Base-by-base conservation (phyloP, 1,139 yeast genomes). In the Oligophagozyma castellii region DNA sequence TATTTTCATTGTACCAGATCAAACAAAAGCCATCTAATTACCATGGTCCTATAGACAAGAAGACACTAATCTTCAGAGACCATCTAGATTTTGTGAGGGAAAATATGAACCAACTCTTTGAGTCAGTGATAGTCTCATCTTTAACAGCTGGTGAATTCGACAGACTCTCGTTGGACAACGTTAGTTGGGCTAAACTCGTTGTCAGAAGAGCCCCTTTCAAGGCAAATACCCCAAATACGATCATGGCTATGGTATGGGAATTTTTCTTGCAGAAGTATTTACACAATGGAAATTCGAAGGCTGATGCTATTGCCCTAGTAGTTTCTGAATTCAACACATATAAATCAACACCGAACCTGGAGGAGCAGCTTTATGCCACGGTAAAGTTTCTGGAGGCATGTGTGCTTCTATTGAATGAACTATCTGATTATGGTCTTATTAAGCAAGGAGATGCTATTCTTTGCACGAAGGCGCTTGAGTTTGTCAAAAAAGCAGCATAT, bases 41-140 rank as follows among this genome's bases (percentile, higher is more conserved):
- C 46, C 69, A 70, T 34, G 89, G 89, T 0, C 86, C 89, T 4
- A 59, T 78, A 24, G 76, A 80, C 14, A 64, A 77, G 36, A 63
- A 66, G 30, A 59, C 79, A 21, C 57, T 77, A 32, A 63, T 69
- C 24, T 79, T 77, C 48, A 67, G 89, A 46, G 75, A 84, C 11
- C 73, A 74, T 34, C 52, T 76, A 29, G 65, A 71, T 34, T 67
- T 69, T 30, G 55, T 78, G 28, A 63, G 65, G 21, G 55, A 54
- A 12, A 63, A 64, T 28, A 51, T 73, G 26, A 65, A 71, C 33
- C 73, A 73, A 39, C 55, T 74, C 10, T 51, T 73, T 24, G 80
- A 74, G 42, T 65, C 63, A 30, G 66, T 58, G 35, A 51, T 63
- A 38, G 67, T 62, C 50, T 71, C 72, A 28, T 63, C 64, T 32